Evolutionary conservation across 2,329 filamentous ascomycete genomes (phyloP).

Genomic region (Lachnellula suecica): DNA sequence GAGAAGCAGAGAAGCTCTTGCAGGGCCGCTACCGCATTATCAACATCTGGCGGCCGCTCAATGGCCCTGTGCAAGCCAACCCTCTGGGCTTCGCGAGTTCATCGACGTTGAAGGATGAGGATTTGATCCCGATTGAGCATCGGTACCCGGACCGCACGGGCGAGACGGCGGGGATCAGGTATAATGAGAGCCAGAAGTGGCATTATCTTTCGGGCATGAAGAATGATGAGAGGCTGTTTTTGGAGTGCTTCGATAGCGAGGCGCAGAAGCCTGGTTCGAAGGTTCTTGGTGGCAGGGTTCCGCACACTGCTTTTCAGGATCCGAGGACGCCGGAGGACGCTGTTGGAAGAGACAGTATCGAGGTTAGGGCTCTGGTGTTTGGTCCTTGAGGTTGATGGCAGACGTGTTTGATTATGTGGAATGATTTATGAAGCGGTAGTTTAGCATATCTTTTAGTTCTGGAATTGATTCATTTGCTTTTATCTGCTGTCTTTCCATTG

Average conservation of each 20-base stretch:
- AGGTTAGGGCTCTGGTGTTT: constrained; percentile 84
- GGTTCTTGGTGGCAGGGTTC: constrained; percentile 55
- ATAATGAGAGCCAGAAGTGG: constrained; percentile 33
- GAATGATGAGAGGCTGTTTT: constrained; percentile 33
- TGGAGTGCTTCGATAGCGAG: constrained; percentile 36
- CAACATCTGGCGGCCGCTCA: constrained; percentile 69
- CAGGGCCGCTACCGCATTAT: constrained; percentile 75
- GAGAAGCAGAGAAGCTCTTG: constrained; percentile 67
- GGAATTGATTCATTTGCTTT: too few species aligned
- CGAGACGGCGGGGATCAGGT: constrained; percentile 32
- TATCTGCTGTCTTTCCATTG: too few species aligned
- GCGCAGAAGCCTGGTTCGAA: constrained; percentile 46
- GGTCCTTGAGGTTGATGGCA: constrained; percentile 39
- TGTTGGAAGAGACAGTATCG: constrained; percentile 80
- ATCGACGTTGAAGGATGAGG: constrained; percentile 25
- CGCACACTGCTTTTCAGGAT: constrained; percentile 76
- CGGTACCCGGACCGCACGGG: constrained; percentile 32
- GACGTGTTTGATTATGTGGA: background rate
- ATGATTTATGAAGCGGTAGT: background rate
- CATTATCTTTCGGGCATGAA: constrained; percentile 34
- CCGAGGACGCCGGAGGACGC: constrained; percentile 69
- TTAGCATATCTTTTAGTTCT: background rate
- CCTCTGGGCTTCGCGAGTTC: constrained; percentile 33
- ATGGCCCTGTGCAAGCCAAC: constrained; percentile 30
- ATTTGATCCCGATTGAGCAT: constrained; percentile 34